phyloP scores from a whole-genome alignment of 2,329 filamentous ascomycete species.

The Cladophialophora psammophila region DNA sequence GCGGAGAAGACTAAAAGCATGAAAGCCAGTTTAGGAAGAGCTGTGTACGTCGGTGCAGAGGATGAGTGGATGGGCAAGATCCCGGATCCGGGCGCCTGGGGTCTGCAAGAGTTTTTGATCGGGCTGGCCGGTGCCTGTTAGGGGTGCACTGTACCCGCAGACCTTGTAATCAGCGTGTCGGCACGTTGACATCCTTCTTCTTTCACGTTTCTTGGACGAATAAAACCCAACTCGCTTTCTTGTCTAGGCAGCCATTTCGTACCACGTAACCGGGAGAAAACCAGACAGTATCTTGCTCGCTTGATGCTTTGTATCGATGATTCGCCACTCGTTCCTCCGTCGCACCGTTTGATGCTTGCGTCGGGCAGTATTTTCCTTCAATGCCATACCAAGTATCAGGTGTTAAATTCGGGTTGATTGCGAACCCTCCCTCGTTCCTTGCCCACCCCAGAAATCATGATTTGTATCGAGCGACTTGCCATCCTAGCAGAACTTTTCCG shows the following conservation, averaged over 20 bases:
- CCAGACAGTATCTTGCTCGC: neutral
- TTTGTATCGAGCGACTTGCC: neutral
- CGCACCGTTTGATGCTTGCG: neutral
- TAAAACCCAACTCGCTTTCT: neutral
- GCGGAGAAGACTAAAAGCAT: constrained; percentile 89
- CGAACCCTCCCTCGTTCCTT: neutral
- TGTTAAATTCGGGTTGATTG: neutral
- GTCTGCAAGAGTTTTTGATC: constrained; percentile 83
- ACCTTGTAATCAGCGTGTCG: neutral
- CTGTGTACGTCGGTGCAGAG: constrained; percentile 79
- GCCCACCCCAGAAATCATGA: neutral
- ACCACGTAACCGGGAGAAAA: neutral
- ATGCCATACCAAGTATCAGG: neutral
- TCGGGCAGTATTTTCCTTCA: neutral
- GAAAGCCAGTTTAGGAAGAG: constrained; percentile 83
- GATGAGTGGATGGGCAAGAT: constrained; percentile 71
- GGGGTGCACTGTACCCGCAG: constrained; percentile 6
- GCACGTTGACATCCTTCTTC: neutral
- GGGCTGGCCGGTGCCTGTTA: constrained; percentile 70
- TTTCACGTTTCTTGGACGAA: neutral
- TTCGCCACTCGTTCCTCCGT: neutral
- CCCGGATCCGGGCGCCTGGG: constrained; percentile 76
- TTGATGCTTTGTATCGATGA: neutral
- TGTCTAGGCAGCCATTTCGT: neutral
- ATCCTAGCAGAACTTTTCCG: neutral